Evolutionary conservation across 768 basidiomycete species (phyloP), one percentile per base, ranked within the genome.

Genomic region (Auricularia cornea): DNA sequence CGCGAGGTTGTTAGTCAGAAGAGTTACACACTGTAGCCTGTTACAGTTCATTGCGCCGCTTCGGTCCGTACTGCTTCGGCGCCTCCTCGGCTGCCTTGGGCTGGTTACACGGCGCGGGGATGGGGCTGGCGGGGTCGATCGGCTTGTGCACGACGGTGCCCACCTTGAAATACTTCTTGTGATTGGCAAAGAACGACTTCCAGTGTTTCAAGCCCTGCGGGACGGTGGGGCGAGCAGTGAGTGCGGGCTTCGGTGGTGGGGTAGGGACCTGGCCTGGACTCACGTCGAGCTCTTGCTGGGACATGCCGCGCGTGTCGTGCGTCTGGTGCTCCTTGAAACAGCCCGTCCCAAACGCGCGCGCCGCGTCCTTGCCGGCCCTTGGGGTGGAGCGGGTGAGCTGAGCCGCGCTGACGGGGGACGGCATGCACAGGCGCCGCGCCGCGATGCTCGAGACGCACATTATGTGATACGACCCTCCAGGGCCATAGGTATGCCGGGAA

Each of bases 311-410:
- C 65, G 89, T 78, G 76, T 98, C 95, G 76, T 97, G 89, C 41
- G 94, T 98, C 54, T 85, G 84, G 75, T 98, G 95, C 3, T 84
- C 84, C 68, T 85, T 81, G 79, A 98, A 97, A 73, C 95, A 98
- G 11, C 94, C 94, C 2, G 95, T 98, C 54, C 84, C 92, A 74
- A 93, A 98, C 0, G 94, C 89, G 68, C 95, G 80, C 30, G 92
- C 90, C n/a, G 92, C 93, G 73, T 98, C 94, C 60, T 82, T 75
- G 14, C 95, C 94, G 66, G 92, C 87, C 75, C 90, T 83, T 69
- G 66, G 69, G 66, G 65, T 62, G 65, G 59, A 52, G 59, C 61
- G 59, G 57, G 28, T 62, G 2, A 38, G 48, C n/a, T n/a, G n/a
- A n/a, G n/a, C n/a, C n/a, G 51, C 51, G 57, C 66, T 52, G 68